Evolutionary conservation across 2,329 filamentous ascomycete species (phyloP), one percentile per base, ranked within the genome.

Genomic region (Ceratocystis eucalypticola): DNA sequence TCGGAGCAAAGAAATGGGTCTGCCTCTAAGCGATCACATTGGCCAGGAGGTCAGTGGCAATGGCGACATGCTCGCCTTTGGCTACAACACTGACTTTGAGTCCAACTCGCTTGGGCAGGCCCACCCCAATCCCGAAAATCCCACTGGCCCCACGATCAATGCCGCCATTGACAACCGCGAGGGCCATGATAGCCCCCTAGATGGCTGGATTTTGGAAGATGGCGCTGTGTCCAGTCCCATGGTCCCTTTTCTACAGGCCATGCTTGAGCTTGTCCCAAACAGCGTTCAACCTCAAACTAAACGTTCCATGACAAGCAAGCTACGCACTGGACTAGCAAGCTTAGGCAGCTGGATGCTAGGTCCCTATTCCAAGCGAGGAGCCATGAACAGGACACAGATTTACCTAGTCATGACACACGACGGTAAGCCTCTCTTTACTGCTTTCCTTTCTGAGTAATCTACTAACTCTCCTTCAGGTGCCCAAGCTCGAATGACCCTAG

Each of bases 391-490:
- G 67, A 88, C 84, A 0, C 82, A 86, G 67, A 79, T 84, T 0
- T 88, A 87, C 71, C 77, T 88, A 3, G 78, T 87, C 71, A 87
- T 88, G 84, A 83, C 81, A 1, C 84, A 88, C 70, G 85, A 87
- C 70, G 84, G 80, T 76, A 75, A 71, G 75, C 71, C 3, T 5
- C 20, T 6, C 15, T 22, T 70, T 17, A 62, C 3, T 44, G 22
- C 22, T 59, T 30, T 8, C 5, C 4, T 15, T 30, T 25, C 1
- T 3, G 17, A 4, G 5, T 22, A 6, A 5, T 37, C 20, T 10
- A 28, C 46, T 41, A 65, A 53, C 50, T 28, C 30, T 63, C 3
- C 33, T 12, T 12, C 64, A 80, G 78, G 76, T 55, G 84, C 84
- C 70, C 83, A 88, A 73, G 84, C 82, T 1, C 79, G 79, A 6